Evolutionary conservation across 768 basidiomycete genomes (phyloP).

Genomic region (Cystofilobasidium capitatum): DNA sequence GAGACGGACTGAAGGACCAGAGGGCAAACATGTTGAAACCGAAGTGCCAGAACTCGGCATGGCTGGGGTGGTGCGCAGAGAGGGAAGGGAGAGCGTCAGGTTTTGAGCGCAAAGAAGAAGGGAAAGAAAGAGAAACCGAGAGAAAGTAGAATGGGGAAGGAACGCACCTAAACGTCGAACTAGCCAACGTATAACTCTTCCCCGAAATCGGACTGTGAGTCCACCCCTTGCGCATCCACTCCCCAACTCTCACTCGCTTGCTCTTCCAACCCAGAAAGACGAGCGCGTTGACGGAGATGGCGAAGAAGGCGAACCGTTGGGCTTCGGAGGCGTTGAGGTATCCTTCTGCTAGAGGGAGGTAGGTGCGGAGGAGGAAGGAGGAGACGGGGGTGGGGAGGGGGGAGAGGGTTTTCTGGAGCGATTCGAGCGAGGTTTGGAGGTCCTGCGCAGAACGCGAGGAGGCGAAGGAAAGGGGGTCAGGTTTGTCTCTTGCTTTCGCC

Average conservation of each 20-base stretch:
- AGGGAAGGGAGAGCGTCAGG: no score
- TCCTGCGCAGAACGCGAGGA: neutral
- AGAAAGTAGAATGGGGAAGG: no score
- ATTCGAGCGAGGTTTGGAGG: slow-evolving; percentile 10
- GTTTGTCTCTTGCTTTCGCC: no score
- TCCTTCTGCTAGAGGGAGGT: slow-evolving; percentile 19
- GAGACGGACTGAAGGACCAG: slow-evolving; percentile 19
- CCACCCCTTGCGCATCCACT: neutral
- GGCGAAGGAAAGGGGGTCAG: neutral
- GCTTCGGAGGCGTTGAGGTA: slow-evolving; percentile 21
- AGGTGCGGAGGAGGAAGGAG: neutral
- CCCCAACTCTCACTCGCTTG: neutral
- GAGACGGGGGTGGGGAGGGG: neutral
- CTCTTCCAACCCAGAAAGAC: slow-evolving; percentile 11
- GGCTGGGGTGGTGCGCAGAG: no score
- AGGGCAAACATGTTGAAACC: slow-evolving; percentile 25
- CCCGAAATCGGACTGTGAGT: slow-evolving; percentile 14
- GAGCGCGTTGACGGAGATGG: slow-evolving; percentile 15
- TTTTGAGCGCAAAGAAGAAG: no score
- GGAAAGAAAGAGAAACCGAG: neutral
- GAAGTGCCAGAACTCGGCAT: slow-evolving; percentile 22
- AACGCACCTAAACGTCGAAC: slow-evolving; percentile 14
- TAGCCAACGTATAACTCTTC: slow-evolving; percentile 15
- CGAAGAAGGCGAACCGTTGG: neutral
- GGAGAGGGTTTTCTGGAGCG: slow-evolving; percentile 3